Percentiles rank a stretch among this genome's conserved stretches.
Evolutionary conservation across 164 flowering plant genomes (phyloP).

Genomic region (Cinnamomum chago): DNA sequence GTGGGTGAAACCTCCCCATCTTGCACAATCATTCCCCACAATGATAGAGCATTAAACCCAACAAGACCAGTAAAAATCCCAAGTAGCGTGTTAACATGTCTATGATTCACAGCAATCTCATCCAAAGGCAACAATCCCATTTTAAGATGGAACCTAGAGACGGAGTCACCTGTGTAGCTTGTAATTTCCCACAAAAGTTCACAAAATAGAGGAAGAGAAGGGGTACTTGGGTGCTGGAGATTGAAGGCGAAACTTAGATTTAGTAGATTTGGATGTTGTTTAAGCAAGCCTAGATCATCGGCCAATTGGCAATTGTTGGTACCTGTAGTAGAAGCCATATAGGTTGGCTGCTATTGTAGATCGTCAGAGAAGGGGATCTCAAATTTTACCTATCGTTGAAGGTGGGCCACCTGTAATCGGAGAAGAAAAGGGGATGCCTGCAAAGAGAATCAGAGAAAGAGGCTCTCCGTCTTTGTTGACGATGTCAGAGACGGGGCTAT

Average conservation of each 20-base stretch:
- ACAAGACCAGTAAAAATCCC: constrained; percentile 16
- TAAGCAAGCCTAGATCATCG: constrained; percentile 24
- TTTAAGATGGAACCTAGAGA: constrained; percentile 9
- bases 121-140: constrained; percentile 11
- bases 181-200: constrained; percentile 15
- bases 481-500: too few species aligned
- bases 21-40: not conserved
- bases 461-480: too few species aligned
- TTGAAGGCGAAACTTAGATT: constrained; percentile 22
- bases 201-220: constrained; percentile 7
- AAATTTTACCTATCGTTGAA: too few species aligned
- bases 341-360: too few species aligned
- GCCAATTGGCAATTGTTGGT: constrained; percentile 13
- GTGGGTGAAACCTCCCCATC: constrained; percentile 8
- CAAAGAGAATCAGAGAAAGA: too few species aligned
- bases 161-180: not conserved
- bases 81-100: constrained; percentile 10
- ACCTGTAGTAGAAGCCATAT: not conserved
- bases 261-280: constrained; percentile 22
- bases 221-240: constrained; percentile 10
- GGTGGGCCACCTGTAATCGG: too few species aligned
- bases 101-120: constrained; percentile 10
- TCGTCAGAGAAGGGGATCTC: too few species aligned
- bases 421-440: too few species aligned
- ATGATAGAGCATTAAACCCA: constrained; percentile 8